phyloP scores from a whole-genome alignment of 1,284 basidiomycete genomes.

The Fomitopsis palustris region DNA sequence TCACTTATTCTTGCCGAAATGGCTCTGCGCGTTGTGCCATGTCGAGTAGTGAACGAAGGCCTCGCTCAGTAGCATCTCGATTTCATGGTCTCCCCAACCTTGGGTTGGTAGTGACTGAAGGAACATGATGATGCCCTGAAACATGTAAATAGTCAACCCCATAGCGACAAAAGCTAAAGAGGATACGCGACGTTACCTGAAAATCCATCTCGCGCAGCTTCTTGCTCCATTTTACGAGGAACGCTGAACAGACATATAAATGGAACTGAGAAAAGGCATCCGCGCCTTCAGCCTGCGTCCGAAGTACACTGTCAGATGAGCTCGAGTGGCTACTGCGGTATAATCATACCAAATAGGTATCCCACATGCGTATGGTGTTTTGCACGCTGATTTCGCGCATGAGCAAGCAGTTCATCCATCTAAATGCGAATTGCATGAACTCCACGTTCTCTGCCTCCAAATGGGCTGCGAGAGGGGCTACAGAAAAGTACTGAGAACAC shows the following conservation, averaged over 20 bases:
- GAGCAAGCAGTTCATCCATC: conserved; percentile 98
- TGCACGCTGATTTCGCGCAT: conserved; percentile 95
- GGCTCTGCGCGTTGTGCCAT: conserved; percentile 94
- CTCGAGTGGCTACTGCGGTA: background rate
- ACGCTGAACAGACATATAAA: conserved; percentile 93
- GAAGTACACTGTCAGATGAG: background rate
- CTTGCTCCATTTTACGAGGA: conserved; percentile 90
- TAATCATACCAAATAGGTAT: conserved; percentile 85
- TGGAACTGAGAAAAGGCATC: conserved; percentile 98
- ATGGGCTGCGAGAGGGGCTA: conserved; percentile 80
- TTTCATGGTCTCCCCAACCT: conserved; percentile 92
- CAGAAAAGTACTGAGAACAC: background rate
- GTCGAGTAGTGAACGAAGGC: conserved; percentile 93
- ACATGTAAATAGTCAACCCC: background rate
- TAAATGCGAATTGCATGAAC: conserved; percentile 98
- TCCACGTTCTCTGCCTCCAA: conserved; percentile 89
- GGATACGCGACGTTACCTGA: conserved; percentile 55
- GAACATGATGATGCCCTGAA: conserved; percentile 97
- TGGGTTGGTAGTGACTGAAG: conserved; percentile 95
- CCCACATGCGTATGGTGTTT: conserved; percentile 98
- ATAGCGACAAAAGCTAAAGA: conserved; percentile 6
- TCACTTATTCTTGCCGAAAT: conserved; percentile 52
- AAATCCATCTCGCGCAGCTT: conserved; percentile 93
- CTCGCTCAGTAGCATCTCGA: conserved; percentile 92
- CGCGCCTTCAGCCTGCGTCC: conserved; percentile 80